phyloP scores from a whole-genome alignment of 257 asterid genomes.

The Salvia rosmarinus region DNA sequence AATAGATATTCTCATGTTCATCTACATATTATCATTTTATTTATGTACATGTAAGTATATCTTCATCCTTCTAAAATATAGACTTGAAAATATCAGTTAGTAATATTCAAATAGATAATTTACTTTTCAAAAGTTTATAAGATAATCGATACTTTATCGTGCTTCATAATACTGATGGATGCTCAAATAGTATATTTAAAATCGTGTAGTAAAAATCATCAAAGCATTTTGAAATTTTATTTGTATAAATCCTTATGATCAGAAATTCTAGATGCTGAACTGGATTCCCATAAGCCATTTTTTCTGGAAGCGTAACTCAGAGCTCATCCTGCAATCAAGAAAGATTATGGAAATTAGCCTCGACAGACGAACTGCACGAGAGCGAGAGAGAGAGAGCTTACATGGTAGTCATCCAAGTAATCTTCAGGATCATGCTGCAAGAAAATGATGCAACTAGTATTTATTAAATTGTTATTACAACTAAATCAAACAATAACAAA shows the following conservation, averaged over 20 bases:
- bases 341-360: not conserved
- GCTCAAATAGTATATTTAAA: no score
- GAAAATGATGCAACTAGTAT: not conserved
- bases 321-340: conserved; percentile 31
- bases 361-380: not conserved
- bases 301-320: not conserved
- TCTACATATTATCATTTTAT: no score
- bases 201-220: no score
- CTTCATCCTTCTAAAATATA: not conserved
- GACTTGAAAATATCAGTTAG: not conserved
- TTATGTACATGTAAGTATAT: not conserved
- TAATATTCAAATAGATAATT: not conserved
- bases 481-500: not conserved
- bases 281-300: not conserved
- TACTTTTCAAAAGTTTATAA: not conserved
- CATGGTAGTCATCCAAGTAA: conserved; percentile 33
- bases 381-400: conserved; percentile 19
- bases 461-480: not conserved
- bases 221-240: no score
- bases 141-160: not conserved
- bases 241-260: not conserved
- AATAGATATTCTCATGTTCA: no score
- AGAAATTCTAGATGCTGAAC: not conserved
- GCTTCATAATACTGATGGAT: not conserved
- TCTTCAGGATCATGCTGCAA: conserved; percentile 38